Evolutionary conservation across 129 eudicot species (phyloP), one percentile per base, ranked within the genome.

Genomic region (Heracleum sosnowskyi): DNA sequence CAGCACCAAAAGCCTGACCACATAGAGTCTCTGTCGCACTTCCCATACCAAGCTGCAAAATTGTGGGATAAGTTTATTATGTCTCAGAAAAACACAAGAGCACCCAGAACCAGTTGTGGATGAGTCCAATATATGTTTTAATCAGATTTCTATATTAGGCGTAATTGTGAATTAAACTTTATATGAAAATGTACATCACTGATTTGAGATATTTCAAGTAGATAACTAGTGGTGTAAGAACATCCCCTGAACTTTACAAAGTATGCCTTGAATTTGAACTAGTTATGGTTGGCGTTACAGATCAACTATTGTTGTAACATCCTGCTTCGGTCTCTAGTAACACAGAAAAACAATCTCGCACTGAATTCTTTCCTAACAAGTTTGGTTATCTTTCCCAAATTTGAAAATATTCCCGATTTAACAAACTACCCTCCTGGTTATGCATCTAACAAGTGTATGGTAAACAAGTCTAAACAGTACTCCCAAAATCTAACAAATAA

Each of bases 1-100:
- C 89, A 2, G 90, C 88, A 31, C 96, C 96, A 44, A 62, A 90
- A 7, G 96, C 96, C 75, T 90, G 96, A n/a, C 96, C 96, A 39
- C 96, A 87, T 20, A 90, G 81, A 20, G 96, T 90, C 79, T 90
- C 96, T 1, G 86, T 85, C 31, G 96, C 96, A 81, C 96, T 90
- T 77, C 92, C 96, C 96, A 90, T 90, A 7, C 96, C 96, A 73
- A 88, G 82, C 96, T 90, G 79, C 85, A 82, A 64, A 70, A 42
- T 74, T 35, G 28, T 15, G 20, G 20, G 37, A 29, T 64, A 64
- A 64, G 11, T 26, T 64, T 64, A 64, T 64, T 0, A 64, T 12
- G 36, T 28, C 17, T 18, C 35, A 11, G 69, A 1, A 12, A 64
- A 15, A 11, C 17, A 29, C 20, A 64, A 31, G 37, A 64, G 70